Percentiles rank a stretch among this genome's conserved stretches.
Evolutionary conservation across 805 yeast species (phyloP).

Genomic region (Candida easanensis): DNA sequence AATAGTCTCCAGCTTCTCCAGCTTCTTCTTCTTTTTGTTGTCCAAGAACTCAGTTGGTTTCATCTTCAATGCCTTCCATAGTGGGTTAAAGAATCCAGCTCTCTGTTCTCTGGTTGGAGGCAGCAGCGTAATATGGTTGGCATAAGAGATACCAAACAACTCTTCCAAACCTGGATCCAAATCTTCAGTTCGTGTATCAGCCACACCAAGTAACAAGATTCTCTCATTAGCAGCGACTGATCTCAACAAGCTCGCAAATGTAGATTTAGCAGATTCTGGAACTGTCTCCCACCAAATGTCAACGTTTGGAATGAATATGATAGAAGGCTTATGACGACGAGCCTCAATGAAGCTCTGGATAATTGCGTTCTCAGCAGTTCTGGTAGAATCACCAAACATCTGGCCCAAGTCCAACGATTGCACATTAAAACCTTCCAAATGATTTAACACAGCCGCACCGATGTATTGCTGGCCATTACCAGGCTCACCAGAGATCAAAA

Average conservation of each 20-base stretch:
- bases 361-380: constrained; percentile 79
- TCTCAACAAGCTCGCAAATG: constrained; percentile 67
- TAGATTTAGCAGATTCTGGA: constrained; percentile 65
- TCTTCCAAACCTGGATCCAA: constrained; percentile 45
- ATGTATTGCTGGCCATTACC: constrained; percentile 90
- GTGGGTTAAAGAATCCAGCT: constrained; percentile 49
- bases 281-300: constrained; percentile 73
- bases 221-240: constrained; percentile 69
- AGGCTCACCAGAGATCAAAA: constrained; percentile 64
- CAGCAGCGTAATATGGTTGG: constrained; percentile 44
- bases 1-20: constrained; percentile 36
- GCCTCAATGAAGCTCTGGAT: constrained; percentile 87
- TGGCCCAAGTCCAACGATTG: constrained; percentile 82
- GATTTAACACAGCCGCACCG: constrained; percentile 75
- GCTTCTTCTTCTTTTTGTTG: constrained; percentile 37
- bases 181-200: constrained; percentile 45
- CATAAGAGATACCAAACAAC: constrained; percentile 55
- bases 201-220: constrained; percentile 69
- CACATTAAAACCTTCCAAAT: constrained; percentile 84
- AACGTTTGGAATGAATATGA: constrained; percentile 77
- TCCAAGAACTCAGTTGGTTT: constrained; percentile 74
- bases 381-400: constrained; percentile 71
- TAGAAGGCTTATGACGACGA: constrained; percentile 83
- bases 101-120: constrained; percentile 49
- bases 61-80: constrained; percentile 55